Base-by-base conservation (phyloP, 2,329 filamentous ascomycete genomes). In the Davidsoniella neocaledoniae region DNA sequence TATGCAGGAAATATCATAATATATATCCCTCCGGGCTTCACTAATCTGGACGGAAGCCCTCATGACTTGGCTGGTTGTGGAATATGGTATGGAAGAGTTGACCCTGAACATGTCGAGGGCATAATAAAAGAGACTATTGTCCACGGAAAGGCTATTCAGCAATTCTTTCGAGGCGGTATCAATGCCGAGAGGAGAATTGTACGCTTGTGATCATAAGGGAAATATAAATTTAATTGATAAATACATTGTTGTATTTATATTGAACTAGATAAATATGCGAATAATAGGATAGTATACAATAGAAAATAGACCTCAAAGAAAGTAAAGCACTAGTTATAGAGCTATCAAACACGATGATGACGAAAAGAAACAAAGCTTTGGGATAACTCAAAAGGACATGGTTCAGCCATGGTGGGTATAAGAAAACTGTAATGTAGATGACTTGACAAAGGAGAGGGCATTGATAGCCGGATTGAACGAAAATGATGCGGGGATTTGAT, bases 1-100 rank as follows among this genome's bases (percentile, higher is more conserved):
- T 90, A 81, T 61, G 86, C 86, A 0, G 86, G 86, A 1, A 93
- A 93, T 61, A 75, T 90, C 36, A 86, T 91, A 44, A 64, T 91
- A 1, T 91, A 91, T 58, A 61, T 91, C 4, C 85, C 86, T 4
- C 81, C 79, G 0, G 59, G 58, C 0, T 53, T 68, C 54, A 67
- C 8, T 12, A 36, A 37, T 4, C 17, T 23, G 2, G 21, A 50
- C 12, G 39, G 44, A 4, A 37, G 39, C 7, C 19, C 43, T 8
- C 77, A 84, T 60, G 70, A 75, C 4, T 63, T 88, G 46, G 76
- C 74, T 1, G 83, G 84, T 0, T 76, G 76, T 58, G 84, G 84
- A 1, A 74, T 91, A 2, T 91, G 85, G 85, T 91, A 91, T 61
- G 85, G 85, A 0, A 68, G 85, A 39, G 80, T 91, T 1, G 81